Conservation (phyloP, 2,329 filamentous ascomycete species). For the Penicillium sp. region DNA sequence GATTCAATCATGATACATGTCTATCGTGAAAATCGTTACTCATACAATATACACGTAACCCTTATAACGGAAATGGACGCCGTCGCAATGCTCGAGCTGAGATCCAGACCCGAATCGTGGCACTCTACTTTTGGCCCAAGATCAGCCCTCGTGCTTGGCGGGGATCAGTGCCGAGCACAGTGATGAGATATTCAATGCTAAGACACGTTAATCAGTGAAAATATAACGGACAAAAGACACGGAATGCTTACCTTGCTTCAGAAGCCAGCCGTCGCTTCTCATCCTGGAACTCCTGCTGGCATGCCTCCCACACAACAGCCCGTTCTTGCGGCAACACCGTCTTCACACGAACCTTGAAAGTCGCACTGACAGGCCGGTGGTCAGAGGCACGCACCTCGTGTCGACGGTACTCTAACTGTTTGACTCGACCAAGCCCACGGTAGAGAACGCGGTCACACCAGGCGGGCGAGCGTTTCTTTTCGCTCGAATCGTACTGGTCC, state of each 20-base stretch:
- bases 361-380: conserved; percentile 83
- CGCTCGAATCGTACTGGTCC: conserved; percentile 86
- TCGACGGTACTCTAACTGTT: conserved; percentile 78
- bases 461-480: conserved; percentile 88
- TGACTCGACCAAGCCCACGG: conserved; percentile 70
- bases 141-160: conserved; percentile 50
- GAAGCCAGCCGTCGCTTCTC: conserved; percentile 62
- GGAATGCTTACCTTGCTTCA: conserved; percentile 66
- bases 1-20: conserved; percentile 34
- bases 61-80: conserved; percentile 5
- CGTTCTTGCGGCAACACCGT: conserved; percentile 65
- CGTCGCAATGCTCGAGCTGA: conserved; percentile 6
- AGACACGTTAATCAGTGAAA: conserved; percentile 1
- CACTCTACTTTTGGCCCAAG: conserved; percentile 21
- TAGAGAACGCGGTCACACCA: conserved; percentile 97
- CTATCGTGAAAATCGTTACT: conserved; percentile 39
- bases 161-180: conserved; percentile 53
- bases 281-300: conserved; percentile 67
- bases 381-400: conserved; percentile 90
- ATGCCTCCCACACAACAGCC: conserved; percentile 62
- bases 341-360: conserved; percentile 79
- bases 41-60: conserved; percentile 26
- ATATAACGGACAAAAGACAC: background rate
- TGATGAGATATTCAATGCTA: conserved; percentile 60
- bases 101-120: conserved; percentile 5